Evolutionary conservation across 106 monocot species (phyloP), one percentile per base, ranked within the genome.

Genomic region (Apostasia ramifera): DNA sequence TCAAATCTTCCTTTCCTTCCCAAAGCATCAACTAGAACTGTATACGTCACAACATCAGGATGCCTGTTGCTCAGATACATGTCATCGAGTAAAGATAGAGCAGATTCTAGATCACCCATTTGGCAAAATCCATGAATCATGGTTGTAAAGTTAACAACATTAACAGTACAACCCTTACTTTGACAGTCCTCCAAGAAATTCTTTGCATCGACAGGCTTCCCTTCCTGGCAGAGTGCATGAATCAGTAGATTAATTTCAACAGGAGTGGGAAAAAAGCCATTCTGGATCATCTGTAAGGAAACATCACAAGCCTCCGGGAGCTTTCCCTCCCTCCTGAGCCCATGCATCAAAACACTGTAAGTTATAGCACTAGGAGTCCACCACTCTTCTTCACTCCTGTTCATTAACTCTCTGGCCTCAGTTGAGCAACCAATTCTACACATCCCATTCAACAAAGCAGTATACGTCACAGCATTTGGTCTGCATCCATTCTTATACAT

Each of bases 31-130:
- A 98, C 70, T 7, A 98, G 15, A 58, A 85, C 81, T 9, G 98
- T 98, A 66, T 98, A 98, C 55, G 98, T 93, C 2, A 87, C 74
- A 42, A 83, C 85, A 82, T 98, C 93, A 50, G 98, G 98, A 81
- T 88, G 87, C 50, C 85, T 85, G 48, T 85, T 90, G 61, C 76
- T 98, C 50, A 98, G 67, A 76, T 90, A 98, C 89, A 93, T 90
- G 71, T 90, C 98, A 70, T 98, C 98, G 7, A 98, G 79, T 77
- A 98, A 76, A 41, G 90, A 98, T 41, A 98, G 66, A 8, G 85
- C 98, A 1, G 87, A 81, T 45, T 79, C 81, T 73, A 98, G 41
- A 58, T 93, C 92, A 12, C 77, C 85, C 46, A 73, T 59, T 50
- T 63, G 55, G 62, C 87, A 98, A 65, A 98, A 98, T 39, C 93